These are phyloP conservation scores for Saccharum officinarum DNA, from an alignment of 176 grass and related monocot species.

Conservation along the genomic window DNA sequence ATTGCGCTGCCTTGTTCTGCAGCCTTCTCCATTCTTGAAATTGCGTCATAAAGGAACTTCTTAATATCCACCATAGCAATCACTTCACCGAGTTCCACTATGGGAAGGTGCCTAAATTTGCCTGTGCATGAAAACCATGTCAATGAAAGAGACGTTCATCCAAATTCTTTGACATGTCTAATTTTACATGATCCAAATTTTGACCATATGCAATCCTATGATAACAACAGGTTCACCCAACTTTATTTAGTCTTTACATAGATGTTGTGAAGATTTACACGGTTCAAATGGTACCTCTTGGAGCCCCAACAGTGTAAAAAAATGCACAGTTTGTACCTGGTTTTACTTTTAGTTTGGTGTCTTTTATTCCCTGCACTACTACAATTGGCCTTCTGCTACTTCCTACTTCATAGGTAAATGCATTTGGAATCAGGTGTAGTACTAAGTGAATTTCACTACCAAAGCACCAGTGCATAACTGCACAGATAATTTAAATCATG, in stretches of 20 bases:
- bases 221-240: neutral
- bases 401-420: neutral
- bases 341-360: neutral
- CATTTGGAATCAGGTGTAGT: neutral
- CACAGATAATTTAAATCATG: neutral
- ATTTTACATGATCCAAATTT: neutral
- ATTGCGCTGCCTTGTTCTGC: slow-evolving; percentile 78
- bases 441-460: neutral
- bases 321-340: neutral
- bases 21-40: slow-evolving; percentile 88
- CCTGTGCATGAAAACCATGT: slow-evolving; percentile 51
- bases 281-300: neutral
- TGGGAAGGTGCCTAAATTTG: slow-evolving; percentile 91
- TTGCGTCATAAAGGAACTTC: slow-evolving; percentile 78
- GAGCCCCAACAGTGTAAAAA: neutral
- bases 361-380: neutral
- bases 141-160: neutral
- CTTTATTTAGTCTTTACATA: neutral
- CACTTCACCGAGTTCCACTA: slow-evolving; percentile 82
- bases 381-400: neutral
- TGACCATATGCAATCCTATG: neutral
- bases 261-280: neutral
- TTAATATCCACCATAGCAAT: slow-evolving; percentile 87
- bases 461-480: neutral
- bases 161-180: neutral